Evolutionary conservation across 106 monocot species (phyloP).

Genomic region (Agapanthus africanus): DNA sequence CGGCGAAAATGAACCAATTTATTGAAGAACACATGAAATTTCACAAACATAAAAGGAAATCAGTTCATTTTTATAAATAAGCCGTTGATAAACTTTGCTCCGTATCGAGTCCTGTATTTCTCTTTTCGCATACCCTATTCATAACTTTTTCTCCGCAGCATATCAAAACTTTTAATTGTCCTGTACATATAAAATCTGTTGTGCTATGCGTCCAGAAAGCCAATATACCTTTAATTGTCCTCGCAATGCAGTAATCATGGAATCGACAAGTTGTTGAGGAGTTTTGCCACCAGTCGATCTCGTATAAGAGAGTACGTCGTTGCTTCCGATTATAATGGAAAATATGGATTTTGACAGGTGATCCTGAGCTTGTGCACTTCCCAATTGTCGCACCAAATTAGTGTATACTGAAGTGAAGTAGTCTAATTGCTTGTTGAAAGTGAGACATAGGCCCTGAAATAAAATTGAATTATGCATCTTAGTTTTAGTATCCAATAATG

Average conservation of each 20-base stretch:
- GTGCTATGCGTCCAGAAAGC: too few relatives aligned
- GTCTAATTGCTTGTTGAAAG: slow-evolving; percentile 51
- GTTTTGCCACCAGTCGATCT: slow-evolving; percentile 9
- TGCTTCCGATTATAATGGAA: slow-evolving; percentile 59
- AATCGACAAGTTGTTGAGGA: slow-evolving; percentile 37
- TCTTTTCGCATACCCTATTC: too few relatives aligned
- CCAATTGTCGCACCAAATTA: slow-evolving; percentile 28
- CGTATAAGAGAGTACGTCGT: slow-evolving; percentile 50
- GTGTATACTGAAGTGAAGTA: slow-evolving; percentile 36
- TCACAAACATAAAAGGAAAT: too few relatives aligned
- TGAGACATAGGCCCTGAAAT: slow-evolving; percentile 37
- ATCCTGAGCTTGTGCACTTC: slow-evolving; percentile 13
- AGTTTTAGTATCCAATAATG: neutral
- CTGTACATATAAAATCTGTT: too few relatives aligned
- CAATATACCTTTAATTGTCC: slow-evolving; percentile 57
- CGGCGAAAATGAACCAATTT: too few relatives aligned
- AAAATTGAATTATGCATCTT: neutral
- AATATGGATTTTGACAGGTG: slow-evolving; percentile 63
- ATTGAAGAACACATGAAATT: too few relatives aligned
- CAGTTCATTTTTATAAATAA: too few relatives aligned
- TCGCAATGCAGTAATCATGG: slow-evolving; percentile 35
- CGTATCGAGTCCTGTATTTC: too few relatives aligned
- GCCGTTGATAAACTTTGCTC: too few relatives aligned
- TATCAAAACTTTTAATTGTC: too few relatives aligned
- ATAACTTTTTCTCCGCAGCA: too few relatives aligned